Evolutionary conservation across 2,329 filamentous ascomycete genomes (phyloP), one percentile per base, ranked within the genome.

Genomic region (Pseudogymnoascus destructans): DNA sequence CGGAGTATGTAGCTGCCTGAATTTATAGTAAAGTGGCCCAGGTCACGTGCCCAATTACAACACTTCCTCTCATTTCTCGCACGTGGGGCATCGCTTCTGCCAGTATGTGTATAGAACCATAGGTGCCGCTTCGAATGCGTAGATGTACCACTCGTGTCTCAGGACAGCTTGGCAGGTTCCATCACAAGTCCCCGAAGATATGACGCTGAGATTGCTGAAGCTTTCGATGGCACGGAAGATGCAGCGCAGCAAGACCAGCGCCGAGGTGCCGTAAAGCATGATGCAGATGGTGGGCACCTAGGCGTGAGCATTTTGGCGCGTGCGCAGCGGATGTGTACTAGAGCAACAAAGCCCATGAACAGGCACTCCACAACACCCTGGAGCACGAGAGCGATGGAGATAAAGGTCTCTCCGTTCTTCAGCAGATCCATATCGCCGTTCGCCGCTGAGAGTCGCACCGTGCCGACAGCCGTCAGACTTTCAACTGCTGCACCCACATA

Each of bases 81-180:
- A n/a, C n/a, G n/a, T n/a, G n/a, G n/a, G n/a, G n/a, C n/a, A n/a
- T n/a, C n/a, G n/a, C n/a, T n/a, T n/a, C n/a, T n/a, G 61, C 68
- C 68, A 71, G 21, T 64, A 67, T 1, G 68, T 70, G 23, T 67
- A 71, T 1, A 72, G 55, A 11, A 70, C 61, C 66, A 72, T 71
- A 0, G 67, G 68, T 0, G 68, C 69, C 1, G 67, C 67, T 57
- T 73, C 70, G 57, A 72, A 71, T 10, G 62, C 66, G 59, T 68
- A 72, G 6, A 72, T 59, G 27, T 67, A 72, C 70, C 70, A 72
- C 46, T 72, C 70, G 21, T 71, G 61, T 13, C 60, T 65, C 8
- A 67, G 61, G 9, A 70, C 61, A 1, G 64, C 35, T 5, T 63
- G 63, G 58, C 69, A 72, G 32, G 63, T 59, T 33, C 62, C 58